Base-by-base conservation (phyloP, 108 stramenopile genomes). In the Pseudonitzschia delicatissima region DNA sequence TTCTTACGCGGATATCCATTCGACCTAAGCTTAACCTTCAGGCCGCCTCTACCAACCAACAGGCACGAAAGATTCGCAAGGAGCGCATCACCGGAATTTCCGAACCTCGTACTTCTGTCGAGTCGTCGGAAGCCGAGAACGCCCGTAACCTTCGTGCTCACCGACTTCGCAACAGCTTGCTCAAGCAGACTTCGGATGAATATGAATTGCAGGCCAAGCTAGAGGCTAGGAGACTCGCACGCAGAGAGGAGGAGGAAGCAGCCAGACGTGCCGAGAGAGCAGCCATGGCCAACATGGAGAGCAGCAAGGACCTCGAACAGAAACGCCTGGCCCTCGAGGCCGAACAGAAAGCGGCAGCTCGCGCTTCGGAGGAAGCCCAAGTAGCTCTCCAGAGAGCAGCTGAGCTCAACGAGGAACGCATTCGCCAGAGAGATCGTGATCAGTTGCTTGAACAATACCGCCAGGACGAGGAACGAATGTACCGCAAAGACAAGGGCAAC, bases 171-270 rank as follows among this genome's bases (percentile, higher is more conserved):
- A 20, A 28, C 20, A 20, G 18, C 15, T 32, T 58, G 3, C 28
- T 58, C 5, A 34, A 58, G 28, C 57, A 20, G 20, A 58, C 57
- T 2, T 21, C 57, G 31, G 57, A 58, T n/a, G 57, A 58, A 2
- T 34, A 20, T 15, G 57, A 58, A 12, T 1, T 58, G 4, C 57
- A 58, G 28, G 34, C 57, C 29, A 58, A 58, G 28, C 28, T 58
- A 21, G 57, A 58, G 33, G 1, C 18, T 15, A 15, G 57, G 3
- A 28, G 57, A 7, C 11, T 51, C 12, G 50, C 50, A 18, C 50
- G 21, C 4, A 51, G 25, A 25, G 50, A 51, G 5, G 50, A 51
- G 13, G 3, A 25, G 13, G 50, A 18, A 5, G 26, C 23, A 23
- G 27, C 26, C 6, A 11, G 27, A 6, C 50, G 50, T 2, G 18